Base-by-base conservation (phyloP, 2,329 filamentous ascomycete species). In the Didymella keratinophila region DNA sequence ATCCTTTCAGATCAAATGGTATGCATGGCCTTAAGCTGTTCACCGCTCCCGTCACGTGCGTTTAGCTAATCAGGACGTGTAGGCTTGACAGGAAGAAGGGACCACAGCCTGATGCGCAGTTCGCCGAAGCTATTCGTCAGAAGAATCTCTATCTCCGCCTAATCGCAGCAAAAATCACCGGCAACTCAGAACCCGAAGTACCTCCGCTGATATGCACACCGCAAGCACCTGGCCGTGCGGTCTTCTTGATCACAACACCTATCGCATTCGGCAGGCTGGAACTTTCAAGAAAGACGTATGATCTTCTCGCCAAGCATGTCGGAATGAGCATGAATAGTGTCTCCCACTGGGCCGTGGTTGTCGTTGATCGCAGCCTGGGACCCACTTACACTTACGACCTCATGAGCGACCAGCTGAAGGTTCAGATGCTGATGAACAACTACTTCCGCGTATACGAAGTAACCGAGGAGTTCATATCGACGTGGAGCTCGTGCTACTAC, bases 311-410 rank as follows among this genome's bases (percentile, higher is more conserved):
- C 6, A 61, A 58, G 12, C 58, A 61, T 32, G 32, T 61, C n/a
- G 58, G 58, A 9, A 61, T 61, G 58, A 61, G 53, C 28, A 34
- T 61, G 53, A 61, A 61, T 45, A 61, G 58, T 23, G 44, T 61
- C 25, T 49, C 43, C 2, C 58, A 61, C 30, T 61, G 58, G 58
- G 58, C 53, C 2, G 58, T 61, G 5, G 48, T 56, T 3, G 52
- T 56, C 7, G 52, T 61, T 21, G 49, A 57, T 36, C 58, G 58
- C 4, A 45, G 49, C 6, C 58, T 61, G 20, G 53, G 58, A 7
- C 43, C 49, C 9, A 57, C 48, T 9, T 61, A 57, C 18, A 48
- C 58, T 4, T 61, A 61, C 39, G 58, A 61, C 18, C 18, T 61
- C 2, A 61, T 61, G 58, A 53, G 49, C 41, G 58, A 61, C 27